Percentiles rank a stretch among this genome's conserved stretches.
Conservation (phyloP, 495 filamentous ascomycete genomes). For the Jackrogersella multiformis region DNA sequence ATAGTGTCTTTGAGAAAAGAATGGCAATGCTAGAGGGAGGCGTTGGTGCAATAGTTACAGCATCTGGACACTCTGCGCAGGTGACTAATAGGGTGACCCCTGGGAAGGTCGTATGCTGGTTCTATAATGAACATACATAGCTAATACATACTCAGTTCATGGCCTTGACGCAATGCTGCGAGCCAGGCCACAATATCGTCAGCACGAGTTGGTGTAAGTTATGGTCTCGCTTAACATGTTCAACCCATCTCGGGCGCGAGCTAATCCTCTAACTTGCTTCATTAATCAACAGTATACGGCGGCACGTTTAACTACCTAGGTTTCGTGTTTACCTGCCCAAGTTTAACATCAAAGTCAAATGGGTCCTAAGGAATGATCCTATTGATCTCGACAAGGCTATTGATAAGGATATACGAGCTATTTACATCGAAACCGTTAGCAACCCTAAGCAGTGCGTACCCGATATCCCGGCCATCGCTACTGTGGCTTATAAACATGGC, state of each 20-base stretch:
- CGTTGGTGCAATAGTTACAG: constrained; percentile 54
- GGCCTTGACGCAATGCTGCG: constrained; percentile 54
- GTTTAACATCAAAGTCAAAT: constrained; percentile 54
- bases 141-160: no score
- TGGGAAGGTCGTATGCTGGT: constrained; percentile 2
- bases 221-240: no score
- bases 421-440: constrained; percentile 55
- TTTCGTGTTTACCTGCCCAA: constrained; percentile 55
- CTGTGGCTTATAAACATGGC: constrained; percentile 52
- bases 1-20: constrained; percentile 52
- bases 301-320: constrained; percentile 55
- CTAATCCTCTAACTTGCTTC: no score
- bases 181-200: constrained; percentile 55
- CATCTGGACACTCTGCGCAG: constrained; percentile 52
- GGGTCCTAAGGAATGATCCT: constrained; percentile 51
- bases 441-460: constrained; percentile 56
- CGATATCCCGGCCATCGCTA: constrained; percentile 51
- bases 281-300: constrained; percentile 43
- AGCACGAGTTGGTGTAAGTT: constrained; percentile 53
- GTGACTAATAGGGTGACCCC: constrained; percentile 30
- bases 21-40: constrained; percentile 57
- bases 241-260: no score
- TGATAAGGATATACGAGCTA: constrained; percentile 52
- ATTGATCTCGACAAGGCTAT: constrained; percentile 48
- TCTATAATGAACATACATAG: constrained; percentile 29